phyloP scores from a whole-genome alignment of 805 yeast species.

The Myxozyma geophila region DNA sequence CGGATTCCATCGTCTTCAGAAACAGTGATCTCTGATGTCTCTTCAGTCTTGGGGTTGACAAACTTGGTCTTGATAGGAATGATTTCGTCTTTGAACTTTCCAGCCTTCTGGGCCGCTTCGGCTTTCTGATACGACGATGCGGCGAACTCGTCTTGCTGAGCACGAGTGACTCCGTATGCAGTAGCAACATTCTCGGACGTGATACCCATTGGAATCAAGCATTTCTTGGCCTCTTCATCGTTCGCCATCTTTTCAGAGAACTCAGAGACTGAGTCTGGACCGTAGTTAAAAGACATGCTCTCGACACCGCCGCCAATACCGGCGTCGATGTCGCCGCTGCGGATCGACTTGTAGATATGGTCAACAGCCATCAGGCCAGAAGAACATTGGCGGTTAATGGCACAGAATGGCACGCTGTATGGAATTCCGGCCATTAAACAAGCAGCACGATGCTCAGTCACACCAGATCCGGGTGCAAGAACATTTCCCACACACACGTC shows the following conservation, averaged over 20 bases:
- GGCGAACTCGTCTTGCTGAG: slow-evolving; percentile 84
- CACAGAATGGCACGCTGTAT: slow-evolving; percentile 72
- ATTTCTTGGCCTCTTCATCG: slow-evolving; percentile 52
- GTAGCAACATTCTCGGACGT: slow-evolving; percentile 90
- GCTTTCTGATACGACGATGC: slow-evolving; percentile 88
- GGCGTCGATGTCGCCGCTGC: slow-evolving; percentile 83
- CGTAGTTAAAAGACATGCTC: slow-evolving; percentile 69
- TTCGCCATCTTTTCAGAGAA: slow-evolving; percentile 57
- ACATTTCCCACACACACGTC: slow-evolving; percentile 93
- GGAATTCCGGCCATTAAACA: slow-evolving; percentile 90
- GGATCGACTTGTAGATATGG: slow-evolving; percentile 86
- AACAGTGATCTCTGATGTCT: slow-evolving; percentile 56
- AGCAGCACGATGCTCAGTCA: slow-evolving; percentile 92
- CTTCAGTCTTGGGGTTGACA: slow-evolving; percentile 63
- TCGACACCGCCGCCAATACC: slow-evolving; percentile 95
- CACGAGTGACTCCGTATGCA: slow-evolving; percentile 65
- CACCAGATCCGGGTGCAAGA: slow-evolving; percentile 90
- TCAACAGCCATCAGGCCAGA: slow-evolving; percentile 90
- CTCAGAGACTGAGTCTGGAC: slow-evolving; percentile 50
- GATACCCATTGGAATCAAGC: slow-evolving; percentile 94
- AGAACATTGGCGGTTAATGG: slow-evolving; percentile 92
- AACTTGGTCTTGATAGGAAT: slow-evolving; percentile 72
- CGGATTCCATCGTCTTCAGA: slow-evolving; percentile 90
- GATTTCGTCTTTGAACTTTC: slow-evolving; percentile 86
- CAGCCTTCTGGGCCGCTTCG: slow-evolving; percentile 67